Evolutionary conservation across 257 asterid species (phyloP).

Genomic region (Osmanthus fragrans): DNA sequence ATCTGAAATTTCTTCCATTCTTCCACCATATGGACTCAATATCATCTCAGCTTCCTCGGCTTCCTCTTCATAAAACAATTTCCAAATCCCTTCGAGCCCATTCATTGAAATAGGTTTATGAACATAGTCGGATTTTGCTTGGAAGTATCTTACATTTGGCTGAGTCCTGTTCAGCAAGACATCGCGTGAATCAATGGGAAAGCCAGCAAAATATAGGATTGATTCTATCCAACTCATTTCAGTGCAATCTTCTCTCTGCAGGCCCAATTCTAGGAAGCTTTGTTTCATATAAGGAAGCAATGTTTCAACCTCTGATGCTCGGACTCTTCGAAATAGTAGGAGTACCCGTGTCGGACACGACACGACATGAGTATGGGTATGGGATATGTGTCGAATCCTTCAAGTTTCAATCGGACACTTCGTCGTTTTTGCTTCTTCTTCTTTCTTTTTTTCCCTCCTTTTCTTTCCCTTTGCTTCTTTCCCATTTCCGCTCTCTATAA

Average conservation of each 20-base stretch:
- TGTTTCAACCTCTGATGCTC: too few relatives aligned
- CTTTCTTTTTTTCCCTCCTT: too few relatives aligned
- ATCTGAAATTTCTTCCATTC: too few relatives aligned
- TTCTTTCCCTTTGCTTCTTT: too few relatives aligned
- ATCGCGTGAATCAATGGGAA: not conserved
- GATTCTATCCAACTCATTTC: not conserved
- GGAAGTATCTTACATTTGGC: not conserved
- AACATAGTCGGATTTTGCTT: slow-evolving; percentile 17
- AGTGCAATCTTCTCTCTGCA: not conserved
- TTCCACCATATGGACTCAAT: not conserved
- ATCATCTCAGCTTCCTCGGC: not conserved
- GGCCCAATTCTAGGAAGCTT: not conserved
- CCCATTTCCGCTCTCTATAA: too few relatives aligned
- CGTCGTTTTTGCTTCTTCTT: too few relatives aligned
- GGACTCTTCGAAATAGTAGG: too few relatives aligned
- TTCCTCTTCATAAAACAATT: not conserved
- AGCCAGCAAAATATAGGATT: not conserved
- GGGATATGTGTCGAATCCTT: too few relatives aligned
- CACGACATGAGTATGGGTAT: too few relatives aligned
- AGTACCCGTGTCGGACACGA: too few relatives aligned
- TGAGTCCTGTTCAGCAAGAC: not conserved
- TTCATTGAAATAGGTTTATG: slow-evolving; percentile 10
- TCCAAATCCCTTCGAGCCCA: slow-evolving; percentile 7
- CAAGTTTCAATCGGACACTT: too few relatives aligned
- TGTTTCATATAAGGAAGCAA: not conserved